Percentiles rank a stretch among this genome's conserved stretches.
Evolutionary conservation across 768 basidiomycete genomes (phyloP).

Genomic region (Ramaria sp.): DNA sequence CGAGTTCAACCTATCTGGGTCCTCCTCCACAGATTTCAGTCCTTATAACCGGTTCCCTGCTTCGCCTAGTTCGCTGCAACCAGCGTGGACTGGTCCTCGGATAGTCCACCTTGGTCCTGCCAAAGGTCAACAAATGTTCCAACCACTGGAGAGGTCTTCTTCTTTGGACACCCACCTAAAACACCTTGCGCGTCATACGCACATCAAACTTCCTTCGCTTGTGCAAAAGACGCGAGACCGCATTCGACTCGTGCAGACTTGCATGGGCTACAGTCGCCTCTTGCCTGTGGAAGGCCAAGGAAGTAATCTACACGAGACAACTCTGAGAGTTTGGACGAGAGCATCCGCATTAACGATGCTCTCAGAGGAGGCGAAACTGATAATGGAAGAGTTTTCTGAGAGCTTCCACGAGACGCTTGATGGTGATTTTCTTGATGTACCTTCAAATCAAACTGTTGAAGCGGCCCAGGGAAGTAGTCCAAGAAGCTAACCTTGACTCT

Average conservation of each 20-base stretch:
- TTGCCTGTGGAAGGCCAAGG: conserved; percentile 32
- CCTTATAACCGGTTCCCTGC: background rate
- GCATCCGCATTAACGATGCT: conserved; percentile 41
- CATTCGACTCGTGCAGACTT: conserved; percentile 49
- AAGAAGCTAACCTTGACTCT: background rate
- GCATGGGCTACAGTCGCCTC: conserved; percentile 50
- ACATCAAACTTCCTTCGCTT: conserved; percentile 20
- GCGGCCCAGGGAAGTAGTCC: background rate
- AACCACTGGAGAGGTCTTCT: background rate
- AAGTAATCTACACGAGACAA: conserved; percentile 11
- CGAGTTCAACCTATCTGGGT: background rate
- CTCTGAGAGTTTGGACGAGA: conserved; percentile 38
- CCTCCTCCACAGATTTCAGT: background rate
- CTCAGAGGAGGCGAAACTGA: conserved; percentile 40
- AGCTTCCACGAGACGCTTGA: conserved; percentile 4
- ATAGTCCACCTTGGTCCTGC: conserved; percentile 56
- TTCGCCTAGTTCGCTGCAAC: background rate
- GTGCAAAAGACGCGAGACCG: conserved; percentile 48
- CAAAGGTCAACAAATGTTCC: conserved; percentile 18
- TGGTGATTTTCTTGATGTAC: background rate
- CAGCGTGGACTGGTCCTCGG: conserved; percentile 28
- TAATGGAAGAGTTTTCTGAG: conserved; percentile 46
- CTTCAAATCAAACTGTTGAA: background rate
- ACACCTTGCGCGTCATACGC: conserved; percentile 3
- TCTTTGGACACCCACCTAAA: background rate